Percentiles rank a stretch among this genome's conserved stretches.
phyloP scores from a whole-genome alignment of 106 monocot species.

The Triglochin maritima region DNA sequence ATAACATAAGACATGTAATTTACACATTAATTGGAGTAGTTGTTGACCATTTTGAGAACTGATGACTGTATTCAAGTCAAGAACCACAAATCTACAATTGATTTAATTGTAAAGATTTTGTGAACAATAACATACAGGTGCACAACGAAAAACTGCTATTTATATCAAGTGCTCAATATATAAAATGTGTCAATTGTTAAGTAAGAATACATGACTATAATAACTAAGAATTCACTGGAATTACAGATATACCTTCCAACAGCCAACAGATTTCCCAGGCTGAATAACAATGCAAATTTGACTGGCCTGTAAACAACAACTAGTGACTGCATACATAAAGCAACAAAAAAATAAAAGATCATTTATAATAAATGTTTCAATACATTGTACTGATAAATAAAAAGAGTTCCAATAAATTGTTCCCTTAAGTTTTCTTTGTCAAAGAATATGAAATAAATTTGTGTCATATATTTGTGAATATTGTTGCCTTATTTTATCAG shows the following conservation, averaged over 20 bases:
- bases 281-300: conserved; percentile 92
- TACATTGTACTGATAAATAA: neutral
- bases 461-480: neutral
- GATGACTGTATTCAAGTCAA: too few species aligned
- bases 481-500: neutral
- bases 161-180: neutral
- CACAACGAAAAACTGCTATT: neutral
- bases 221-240: neutral
- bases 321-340: conserved; percentile 58
- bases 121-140: neutral
- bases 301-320: conserved; percentile 61
- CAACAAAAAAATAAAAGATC: neutral
- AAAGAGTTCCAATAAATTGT: neutral
- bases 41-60: too few species aligned
- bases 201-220: neutral
- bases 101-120: neutral
- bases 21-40: too few species aligned
- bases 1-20: too few species aligned
- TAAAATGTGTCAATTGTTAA: neutral
- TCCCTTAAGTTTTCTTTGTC: neutral
- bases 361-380: neutral
- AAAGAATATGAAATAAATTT: neutral
- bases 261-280: conserved; percentile 80
- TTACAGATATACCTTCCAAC: conserved; percentile 58
- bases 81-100: neutral